Evolutionary conservation across 306 rosid species (phyloP), one percentile per base, ranked within the genome.

Genomic region (Mimosa bimucronata): DNA sequence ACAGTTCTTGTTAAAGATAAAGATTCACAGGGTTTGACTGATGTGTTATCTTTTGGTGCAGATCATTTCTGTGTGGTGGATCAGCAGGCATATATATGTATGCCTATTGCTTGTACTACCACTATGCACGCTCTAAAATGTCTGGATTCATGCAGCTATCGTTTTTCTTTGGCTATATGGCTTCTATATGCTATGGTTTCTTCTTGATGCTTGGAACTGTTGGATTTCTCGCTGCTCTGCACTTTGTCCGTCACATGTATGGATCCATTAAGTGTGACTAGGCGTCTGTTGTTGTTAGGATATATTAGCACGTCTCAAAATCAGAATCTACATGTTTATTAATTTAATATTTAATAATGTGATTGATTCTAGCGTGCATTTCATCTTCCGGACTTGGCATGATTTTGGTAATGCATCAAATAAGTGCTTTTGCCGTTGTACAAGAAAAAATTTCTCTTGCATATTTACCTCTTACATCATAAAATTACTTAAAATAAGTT

Each of bases 261-360:
- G 80, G 90, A 76, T 84, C 90, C 68, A 82, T 87, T 3, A 87
- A 87, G 83, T 87, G 90, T 74, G 90, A 87, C 79, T 80, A 92
- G 86, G 78, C 83, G n/a, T n/a, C n/a, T n/a, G n/a, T n/a, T n/a
- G n/a, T n/a, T n/a, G n/a, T n/a, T n/a, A n/a, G n/a, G n/a, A n/a
- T n/a, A n/a, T n/a, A n/a, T n/a, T n/a, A 34, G 5, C 38, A 34
- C 38, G 3, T 34, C 38, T 34, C 38, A 34, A n/a, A n/a, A n/a
- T n/a, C n/a, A n/a, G n/a, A n/a, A n/a, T n/a, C n/a, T n/a, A n/a
- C n/a, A n/a, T n/a, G n/a, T n/a, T n/a, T n/a, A n/a, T n/a, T n/a
- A n/a, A n/a, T n/a, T n/a, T n/a, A n/a, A n/a, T n/a, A n/a, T n/a
- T n/a, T n/a, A n/a, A n/a, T n/a, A n/a, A n/a, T n/a, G n/a, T n/a